Conservation (phyloP, 805 yeast species). For the Yarrowia alimentaria region DNA sequence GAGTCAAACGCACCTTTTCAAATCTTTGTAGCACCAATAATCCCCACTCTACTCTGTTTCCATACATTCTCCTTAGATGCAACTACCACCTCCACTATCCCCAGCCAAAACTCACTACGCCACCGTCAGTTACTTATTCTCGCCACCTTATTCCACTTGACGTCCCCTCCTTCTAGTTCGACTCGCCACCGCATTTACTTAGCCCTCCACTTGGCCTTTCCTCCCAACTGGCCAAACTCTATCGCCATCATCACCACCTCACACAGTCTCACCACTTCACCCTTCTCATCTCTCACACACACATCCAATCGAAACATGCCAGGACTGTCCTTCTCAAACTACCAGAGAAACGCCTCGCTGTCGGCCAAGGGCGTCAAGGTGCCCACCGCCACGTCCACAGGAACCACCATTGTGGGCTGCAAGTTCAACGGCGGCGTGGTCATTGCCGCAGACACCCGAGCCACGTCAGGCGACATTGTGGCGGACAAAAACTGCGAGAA, state of each 20-base stretch:
- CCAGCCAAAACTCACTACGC: too few species aligned
- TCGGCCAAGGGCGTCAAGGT: slow-evolving; percentile 68
- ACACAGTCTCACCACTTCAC: slow-evolving; percentile 5
- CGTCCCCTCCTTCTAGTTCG: too few species aligned
- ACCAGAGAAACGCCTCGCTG: slow-evolving; percentile 79
- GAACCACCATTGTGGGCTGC: slow-evolving; percentile 98
- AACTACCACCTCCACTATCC: too few species aligned
- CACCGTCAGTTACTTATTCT: too few species aligned
- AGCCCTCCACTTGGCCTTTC: too few species aligned
- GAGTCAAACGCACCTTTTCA: too few species aligned
- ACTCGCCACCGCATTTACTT: too few species aligned
- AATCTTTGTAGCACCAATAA: too few species aligned
- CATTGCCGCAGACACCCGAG: slow-evolving; percentile 98
- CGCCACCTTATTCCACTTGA: too few species aligned
- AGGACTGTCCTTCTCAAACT: slow-evolving; percentile 90
- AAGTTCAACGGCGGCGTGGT: slow-evolving; percentile 91
- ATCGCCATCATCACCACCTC: slow-evolving; percentile 5
- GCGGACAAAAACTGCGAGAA: slow-evolving; percentile 98
- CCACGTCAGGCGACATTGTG: slow-evolving; percentile 93
- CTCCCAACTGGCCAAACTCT: neutral
- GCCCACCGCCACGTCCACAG: slow-evolving; percentile 94
- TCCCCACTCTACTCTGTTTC: too few species aligned
- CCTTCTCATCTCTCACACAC: slow-evolving; percentile 13
- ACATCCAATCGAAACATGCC: too few species aligned
- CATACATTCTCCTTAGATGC: too few species aligned